A percentile compares a stretch with the other conserved stretches of the same genome.
These are phyloP conservation scores for Lactarius hengduanensis DNA, from an alignment of 768 basidiomycete species.

Conservation along the genomic window DNA sequence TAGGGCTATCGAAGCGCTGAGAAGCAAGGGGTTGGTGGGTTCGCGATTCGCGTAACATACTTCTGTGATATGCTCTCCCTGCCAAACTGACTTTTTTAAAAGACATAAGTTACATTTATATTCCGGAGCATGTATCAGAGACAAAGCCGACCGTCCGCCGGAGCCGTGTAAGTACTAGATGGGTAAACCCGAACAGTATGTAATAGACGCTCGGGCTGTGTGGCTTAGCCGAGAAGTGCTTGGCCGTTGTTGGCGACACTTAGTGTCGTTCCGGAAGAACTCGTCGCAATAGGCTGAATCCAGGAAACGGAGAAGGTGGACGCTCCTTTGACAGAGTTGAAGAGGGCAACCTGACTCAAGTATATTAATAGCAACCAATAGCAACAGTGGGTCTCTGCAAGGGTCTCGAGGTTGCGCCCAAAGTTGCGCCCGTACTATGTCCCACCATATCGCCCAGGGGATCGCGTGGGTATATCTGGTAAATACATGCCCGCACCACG, in stretches of 20 bases:
- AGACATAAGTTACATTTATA: no score
- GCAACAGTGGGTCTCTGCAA: background rate
- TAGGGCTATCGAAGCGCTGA: background rate
- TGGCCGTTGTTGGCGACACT: no score
- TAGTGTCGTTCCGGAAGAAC: no score
- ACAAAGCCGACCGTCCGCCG: background rate
- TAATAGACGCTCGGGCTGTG: no score
- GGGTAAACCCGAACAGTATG: no score
- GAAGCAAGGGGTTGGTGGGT: background rate
- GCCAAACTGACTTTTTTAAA: background rate
- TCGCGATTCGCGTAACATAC: conserved; percentile 6
- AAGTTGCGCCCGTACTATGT: background rate
- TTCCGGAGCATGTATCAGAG: no score
- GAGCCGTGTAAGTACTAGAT: no score
- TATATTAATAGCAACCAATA: background rate
- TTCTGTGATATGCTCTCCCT: background rate
- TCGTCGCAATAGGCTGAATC: background rate
- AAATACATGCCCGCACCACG: conserved; percentile 2
- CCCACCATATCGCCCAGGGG: background rate
- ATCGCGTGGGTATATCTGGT: conserved; percentile 6
- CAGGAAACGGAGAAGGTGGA: background rate
- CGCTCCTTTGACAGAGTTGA: background rate
- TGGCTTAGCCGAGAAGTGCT: no score
- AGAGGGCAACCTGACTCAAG: background rate
- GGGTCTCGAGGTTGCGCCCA: background rate